Evolutionary conservation across 1,284 basidiomycete genomes (phyloP), one percentile per base, ranked within the genome.

Genomic region (Sanghuangporus weigelae): DNA sequence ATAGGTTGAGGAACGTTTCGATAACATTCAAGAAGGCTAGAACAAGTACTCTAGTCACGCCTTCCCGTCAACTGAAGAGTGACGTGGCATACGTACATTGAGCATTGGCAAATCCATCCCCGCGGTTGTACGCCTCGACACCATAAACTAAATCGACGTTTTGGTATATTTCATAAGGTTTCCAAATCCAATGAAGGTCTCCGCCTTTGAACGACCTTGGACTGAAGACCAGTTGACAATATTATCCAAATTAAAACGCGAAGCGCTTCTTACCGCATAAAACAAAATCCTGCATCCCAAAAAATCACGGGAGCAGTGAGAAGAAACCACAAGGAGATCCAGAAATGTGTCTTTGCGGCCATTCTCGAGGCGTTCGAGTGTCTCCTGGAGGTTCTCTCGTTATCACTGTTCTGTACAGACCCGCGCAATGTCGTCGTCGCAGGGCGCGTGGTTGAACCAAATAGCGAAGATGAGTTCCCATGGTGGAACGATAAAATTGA

Each of bases 121-220:
- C 82, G 1, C 78, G 73, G 64, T 87, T 75, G 51, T 87, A 79
- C 0, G 89, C 82, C 38, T 80, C 79, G 31, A 86, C 69, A 11
- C 92, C 92, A 70, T 97, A 96, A 11, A 92, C 84, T 65, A 80
- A 78, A 71, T 92, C 89, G 59, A 95, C 78, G 51, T 89, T 78
- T 68, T 89, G 87, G 73, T 94, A 93, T 36, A 91, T 71, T 62
- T 78, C 82, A 72, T 95, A 95, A 1, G 92, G 92, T 67, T 83
- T 79, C 93, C 93, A 96, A 56, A 95, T 83, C 92, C 91, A 95
- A 68, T 92, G 87, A 46, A 94, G 78, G 75, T 94, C 91, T 1
- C 93, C 93, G 1, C 91, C 92, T n/a, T 73, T 70, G 79, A 89
- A 84, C 7, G 83, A 85, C 26, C 84, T 79, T 4, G 85, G 87